Base-by-base conservation (phyloP, 1,284 basidiomycete species). In the Heterobasidion annosum region DNA sequence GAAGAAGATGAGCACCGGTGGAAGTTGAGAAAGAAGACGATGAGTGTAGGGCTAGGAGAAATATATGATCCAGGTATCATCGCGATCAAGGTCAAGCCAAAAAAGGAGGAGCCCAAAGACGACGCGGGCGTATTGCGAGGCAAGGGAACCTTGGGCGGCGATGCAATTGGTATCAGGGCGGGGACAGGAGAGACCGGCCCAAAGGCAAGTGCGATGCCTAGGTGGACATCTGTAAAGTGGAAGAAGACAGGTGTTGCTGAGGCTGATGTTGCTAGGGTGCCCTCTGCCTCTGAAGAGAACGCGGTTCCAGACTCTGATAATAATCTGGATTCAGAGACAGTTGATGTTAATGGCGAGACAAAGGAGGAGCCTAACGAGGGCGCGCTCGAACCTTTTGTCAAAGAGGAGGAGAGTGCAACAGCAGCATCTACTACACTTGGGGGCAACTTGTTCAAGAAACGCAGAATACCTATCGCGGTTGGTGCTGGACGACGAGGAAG, bases 21-120 rank as follows among this genome's bases (percentile, higher is more conserved):
- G 72, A 89, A 88, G 68, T 59, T 91, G 56, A 73, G 78, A 54
- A 83, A 81, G 70, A 83, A 80, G 69, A 80, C 73, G 0, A 61
- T 77, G 16, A 66, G 61, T 0, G 66, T 72, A 0, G 86, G 85
- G 5, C 65, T 90, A 8, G 85, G 81, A 18, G 81, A 87, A 59
- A 75, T 87, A 34, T 90, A 87, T 59, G 87, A 91, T 62, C 85
- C 85, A 5, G 84, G 80, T 1, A 59, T 78, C 25, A 80, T 88
- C 53, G 70, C 76, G 8, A 75, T 88, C 61, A 83, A 82, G 64
- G 57, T 78, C 33, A 86, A 82, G 67, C 72, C 74, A 64, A 79
- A 77, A 66, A 74, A 75, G 56, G 64, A 75, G 56, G 64, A 65
- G 45, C 32, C 52, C 19, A 40, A 52, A 19, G 57, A 51, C 19